Percentiles rank a stretch among this genome's conserved stretches.
phyloP scores from a whole-genome alignment of 371 early-diverging fungal species.

The Mucor circinelloides region DNA sequence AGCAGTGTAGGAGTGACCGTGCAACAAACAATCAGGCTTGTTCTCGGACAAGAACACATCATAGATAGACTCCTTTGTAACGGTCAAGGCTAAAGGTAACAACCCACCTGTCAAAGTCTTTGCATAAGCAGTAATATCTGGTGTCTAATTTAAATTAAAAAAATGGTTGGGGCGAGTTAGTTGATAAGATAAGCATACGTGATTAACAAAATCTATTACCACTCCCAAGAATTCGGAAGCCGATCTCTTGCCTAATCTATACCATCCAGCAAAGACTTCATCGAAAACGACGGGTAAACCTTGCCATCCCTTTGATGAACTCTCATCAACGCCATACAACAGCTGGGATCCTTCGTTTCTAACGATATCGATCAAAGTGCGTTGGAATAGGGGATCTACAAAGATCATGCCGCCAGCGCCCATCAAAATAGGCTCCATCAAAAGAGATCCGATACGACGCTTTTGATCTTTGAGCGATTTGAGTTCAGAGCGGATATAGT shows the following conservation, averaged over 20 bases:
- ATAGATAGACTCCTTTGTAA: constrained; percentile 70
- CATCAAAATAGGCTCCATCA: constrained; percentile 82
- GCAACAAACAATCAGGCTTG: constrained; percentile 76
- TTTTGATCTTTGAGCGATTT: constrained; percentile 43
- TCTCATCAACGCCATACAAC: constrained; percentile 21
- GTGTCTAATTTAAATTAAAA: constrained; percentile 43
- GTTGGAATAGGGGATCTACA: constrained; percentile 83
- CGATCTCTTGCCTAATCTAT: constrained; percentile 68
- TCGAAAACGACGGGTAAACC: constrained; percentile 81
- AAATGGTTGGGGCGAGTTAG: constrained; percentile 12
- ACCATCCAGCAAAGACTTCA: constrained; percentile 86
- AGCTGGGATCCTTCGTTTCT: constrained; percentile 52
- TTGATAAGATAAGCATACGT: constrained; percentile 1
- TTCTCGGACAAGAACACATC: constrained; percentile 64
- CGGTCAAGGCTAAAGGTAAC: constrained; percentile 72
- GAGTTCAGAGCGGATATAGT: constrained; percentile 52
- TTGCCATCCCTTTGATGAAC: constrained; percentile 44
- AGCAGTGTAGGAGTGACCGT: constrained; percentile 87
- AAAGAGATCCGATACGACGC: constrained; percentile 71
- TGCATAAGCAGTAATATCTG: constrained; percentile 82
- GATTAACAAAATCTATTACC: constrained; percentile 41
- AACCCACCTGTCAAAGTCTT: constrained; percentile 83
- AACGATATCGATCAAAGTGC: constrained; percentile 61
- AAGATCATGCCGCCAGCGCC: constrained; percentile 88
- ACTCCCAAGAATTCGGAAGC: constrained; percentile 71